Evolutionary conservation across 2,329 filamentous ascomycete species (phyloP).

Genomic region (Diaporthe sp.): DNA sequence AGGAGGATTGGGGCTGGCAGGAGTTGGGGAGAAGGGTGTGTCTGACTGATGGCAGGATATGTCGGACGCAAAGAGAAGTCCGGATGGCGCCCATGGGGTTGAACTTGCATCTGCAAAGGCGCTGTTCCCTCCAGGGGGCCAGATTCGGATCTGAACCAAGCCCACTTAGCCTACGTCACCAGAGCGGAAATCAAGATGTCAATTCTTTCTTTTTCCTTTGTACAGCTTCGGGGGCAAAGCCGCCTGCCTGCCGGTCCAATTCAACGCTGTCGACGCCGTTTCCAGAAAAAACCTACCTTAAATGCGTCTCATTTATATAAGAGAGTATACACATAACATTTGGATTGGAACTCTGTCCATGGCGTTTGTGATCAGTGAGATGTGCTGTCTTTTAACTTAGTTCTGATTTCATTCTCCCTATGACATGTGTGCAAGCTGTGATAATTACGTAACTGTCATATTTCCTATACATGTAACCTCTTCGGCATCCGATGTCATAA

Average conservation of each 20-base stretch:
- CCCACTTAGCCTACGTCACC: conserved; percentile 19
- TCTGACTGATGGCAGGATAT: not conserved
- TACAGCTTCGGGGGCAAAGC: not conserved
- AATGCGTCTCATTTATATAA: conserved; percentile 14
- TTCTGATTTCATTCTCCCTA: not conserved
- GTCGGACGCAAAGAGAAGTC: not conserved
- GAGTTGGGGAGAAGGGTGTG: conserved; percentile 1
- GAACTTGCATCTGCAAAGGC: not conserved
- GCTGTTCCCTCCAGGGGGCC: not conserved
- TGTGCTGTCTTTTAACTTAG: not conserved
- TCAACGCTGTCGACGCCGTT: not conserved
- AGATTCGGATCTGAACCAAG: conserved; percentile 3
- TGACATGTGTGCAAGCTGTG: not conserved
- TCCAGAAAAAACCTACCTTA: not conserved
- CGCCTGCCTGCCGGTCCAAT: conserved; percentile 3
- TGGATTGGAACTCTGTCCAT: not conserved
- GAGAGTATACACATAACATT: conserved; percentile 13
- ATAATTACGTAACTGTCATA: not conserved
- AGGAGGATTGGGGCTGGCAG: conserved; percentile 5
- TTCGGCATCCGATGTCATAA: not conserved
- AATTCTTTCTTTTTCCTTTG: conserved; percentile 33
- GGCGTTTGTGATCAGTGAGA: not conserved
- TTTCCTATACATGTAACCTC: not conserved
- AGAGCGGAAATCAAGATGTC: conserved; percentile 24
- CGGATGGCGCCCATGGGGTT: not conserved